A percentile compares a stretch with the other conserved stretches of the same genome.
These are phyloP conservation scores for Gossypium thurberi DNA, from an alignment of 345 rosid species.

Conservation along the genomic window DNA sequence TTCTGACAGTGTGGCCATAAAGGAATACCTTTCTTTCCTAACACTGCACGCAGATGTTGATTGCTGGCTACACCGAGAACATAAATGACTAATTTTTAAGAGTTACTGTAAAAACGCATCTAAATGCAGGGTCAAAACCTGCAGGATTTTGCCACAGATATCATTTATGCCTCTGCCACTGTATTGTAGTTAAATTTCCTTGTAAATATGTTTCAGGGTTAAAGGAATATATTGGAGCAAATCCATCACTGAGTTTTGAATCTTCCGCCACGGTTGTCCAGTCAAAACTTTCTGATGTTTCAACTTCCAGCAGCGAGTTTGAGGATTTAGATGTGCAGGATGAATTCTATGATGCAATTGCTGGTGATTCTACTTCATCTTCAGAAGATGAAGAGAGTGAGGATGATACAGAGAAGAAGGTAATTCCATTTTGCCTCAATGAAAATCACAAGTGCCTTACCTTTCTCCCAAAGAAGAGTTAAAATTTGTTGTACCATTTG, in stretches of 20 bases:
- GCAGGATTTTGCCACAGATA: background rate
- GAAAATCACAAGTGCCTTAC: background rate
- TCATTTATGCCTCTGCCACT: background rate
- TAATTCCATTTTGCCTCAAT: slow-evolving; percentile 19
- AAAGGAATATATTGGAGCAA: slow-evolving; percentile 91
- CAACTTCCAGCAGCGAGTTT: slow-evolving; percentile 38
- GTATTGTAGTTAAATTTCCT: background rate
- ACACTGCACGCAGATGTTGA: background rate
- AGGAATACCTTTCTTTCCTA: background rate
- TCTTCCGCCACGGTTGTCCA: slow-evolving; percentile 43
- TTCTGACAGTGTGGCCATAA: background rate
- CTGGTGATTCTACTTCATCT: slow-evolving; percentile 51
- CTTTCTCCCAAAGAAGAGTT: background rate
- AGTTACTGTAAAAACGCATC: background rate
- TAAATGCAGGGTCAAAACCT: background rate
- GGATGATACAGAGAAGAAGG: slow-evolving; percentile 45
- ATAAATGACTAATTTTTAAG: background rate
- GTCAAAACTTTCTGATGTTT: slow-evolving; percentile 47
- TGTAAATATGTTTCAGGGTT: slow-evolving; percentile 50
- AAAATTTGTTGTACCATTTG: background rate
- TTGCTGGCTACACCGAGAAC: background rate
- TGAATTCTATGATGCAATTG: slow-evolving; percentile 91
- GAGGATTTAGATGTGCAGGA: slow-evolving; percentile 62
- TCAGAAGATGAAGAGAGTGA: slow-evolving; percentile 74
- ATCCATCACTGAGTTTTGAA: slow-evolving; percentile 62